Base-by-base conservation (phyloP, 805 yeast species). In the Teunomyces panamensis region DNA sequence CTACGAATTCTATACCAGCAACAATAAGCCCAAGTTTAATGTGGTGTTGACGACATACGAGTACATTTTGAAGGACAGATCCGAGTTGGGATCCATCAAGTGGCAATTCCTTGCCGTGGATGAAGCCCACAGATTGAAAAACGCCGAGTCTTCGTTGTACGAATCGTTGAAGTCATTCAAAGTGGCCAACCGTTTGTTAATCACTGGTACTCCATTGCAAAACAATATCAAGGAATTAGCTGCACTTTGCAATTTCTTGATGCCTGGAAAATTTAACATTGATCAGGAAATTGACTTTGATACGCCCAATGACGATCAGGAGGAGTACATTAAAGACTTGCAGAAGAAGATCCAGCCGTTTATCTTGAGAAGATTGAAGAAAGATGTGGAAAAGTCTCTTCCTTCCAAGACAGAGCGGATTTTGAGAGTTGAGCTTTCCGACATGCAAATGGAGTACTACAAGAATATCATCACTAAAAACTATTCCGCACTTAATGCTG, bases 81-180 rank as follows among this genome's bases (percentile, higher is more conserved):
- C 73, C 20, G 95, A 87, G 51, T 77, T 94, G 44, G 96, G 97
- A 4, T 63, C 80, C 27, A 80, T 94, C 49, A 86, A 80, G 64
- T 94, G 99, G 99, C 97, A 91, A 64, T 94, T 86, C 63, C 69
- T 95, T 56, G 99, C 99, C 2, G 98, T 94, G 24, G 99, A 94
- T 67, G 99, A 94, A 71, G 99, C 99, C 4, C 99, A 94, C 70
- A 79, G 99, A 62, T 76, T 94, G 62, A 94, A 94, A 58, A 94
- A 94, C 63, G 88, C 96, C 0, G 97, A 91, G 64, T 84, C 94
- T 27, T 91, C 98, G 0, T 71, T 94, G 35, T 94, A 94, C 64
- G 98, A 92, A 62, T 85, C 96, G 2, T 75, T 94, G 49, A 79
- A 76, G 57, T 87, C 85, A 54, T 89, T 94, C 72, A 87, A 84